Base-by-base conservation (phyloP, 371 early-diverging fungal species). In the Mycotypha africana region DNA sequence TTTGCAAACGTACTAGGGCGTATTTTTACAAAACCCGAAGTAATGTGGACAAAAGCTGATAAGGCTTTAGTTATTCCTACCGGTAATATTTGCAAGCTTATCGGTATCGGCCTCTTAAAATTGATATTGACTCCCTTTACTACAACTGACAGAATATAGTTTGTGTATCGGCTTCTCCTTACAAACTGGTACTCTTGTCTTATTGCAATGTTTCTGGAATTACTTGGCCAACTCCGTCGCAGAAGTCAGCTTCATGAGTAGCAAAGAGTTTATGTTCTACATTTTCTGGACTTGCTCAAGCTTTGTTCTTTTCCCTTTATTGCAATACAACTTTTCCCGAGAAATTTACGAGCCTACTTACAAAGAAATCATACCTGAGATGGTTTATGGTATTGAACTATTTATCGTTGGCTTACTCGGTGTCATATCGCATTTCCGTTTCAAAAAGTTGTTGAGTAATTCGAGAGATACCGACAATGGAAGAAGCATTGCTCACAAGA, bases 201-300 rank as follows among this genome's bases (percentile, higher is more conserved):
- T 76, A 15, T 42, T 76, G 10, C 77, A 76, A 56, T 71, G 74
- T 32, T 76, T 76, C 44, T 76, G 77, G 77, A 72, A 74, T 32
- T 76, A 76, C 22, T 47, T 74, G n/a, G 63, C 70, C 15, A 71
- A 74, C 15, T 46, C 70, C 6, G 74, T 76, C 9, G 73, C 70
- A 30, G 51, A 59, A 38, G 62, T 58, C 21, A 61, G 56, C 19
- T 74, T 76, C 23, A 76, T 76, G 72, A 64, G 67, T 36, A 74
- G 74, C 22, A 64, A 57, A 30, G 77, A 76, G 42, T 76, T 74
- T 33, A 53, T 57, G 33, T 47, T 68, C 37, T 74, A 76, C 42
- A 60, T 76, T 36, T 30, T 51, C n/a, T 71, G 70, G 77, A 62
- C 70, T 0, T 14, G 50, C 5, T 19, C 58, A 6, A 65, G 54